Conservation (phyloP, 2,329 filamentous ascomycete species). For the Fusarium circinatum region DNA sequence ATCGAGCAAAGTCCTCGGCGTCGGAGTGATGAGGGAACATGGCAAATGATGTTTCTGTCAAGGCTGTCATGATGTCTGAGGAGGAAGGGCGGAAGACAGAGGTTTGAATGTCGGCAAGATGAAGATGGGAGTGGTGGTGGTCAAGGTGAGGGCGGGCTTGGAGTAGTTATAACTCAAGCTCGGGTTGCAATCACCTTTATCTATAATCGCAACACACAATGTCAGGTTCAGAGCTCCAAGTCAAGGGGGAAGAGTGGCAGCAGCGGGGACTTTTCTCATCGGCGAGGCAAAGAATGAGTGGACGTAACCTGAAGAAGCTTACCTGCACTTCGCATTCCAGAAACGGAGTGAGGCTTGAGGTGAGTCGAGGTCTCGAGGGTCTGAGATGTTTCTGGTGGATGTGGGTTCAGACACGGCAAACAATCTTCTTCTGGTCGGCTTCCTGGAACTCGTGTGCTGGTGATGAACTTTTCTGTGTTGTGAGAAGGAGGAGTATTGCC, state of each 20-base stretch:
- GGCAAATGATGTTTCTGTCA: conserved; percentile 45
- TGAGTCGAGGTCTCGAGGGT: conserved; percentile 31
- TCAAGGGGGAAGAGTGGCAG: conserved; percentile 11
- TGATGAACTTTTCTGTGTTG: not conserved
- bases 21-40: conserved; percentile 47
- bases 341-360: conserved; percentile 32
- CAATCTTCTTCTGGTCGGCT: conserved; percentile 16
- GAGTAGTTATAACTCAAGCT: conserved; percentile 33
- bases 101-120: not conserved
- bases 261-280: conserved; percentile 7
- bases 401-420: conserved; percentile 12
- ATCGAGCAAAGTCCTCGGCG: conserved; percentile 56
- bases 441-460: conserved; percentile 7
- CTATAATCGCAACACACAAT: conserved; percentile 29
- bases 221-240: conserved; percentile 26
- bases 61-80: conserved; percentile 43
- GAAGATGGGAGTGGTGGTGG: conserved; percentile 15
- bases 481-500: not conserved
- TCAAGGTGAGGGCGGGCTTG: conserved; percentile 28
- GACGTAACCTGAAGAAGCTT: conserved; percentile 31
- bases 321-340: conserved; percentile 46
- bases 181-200: conserved; percentile 41
- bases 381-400: conserved; percentile 34
- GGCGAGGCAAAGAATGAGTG: conserved; percentile 16
- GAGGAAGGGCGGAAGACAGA: conserved; percentile 3